Evolutionary conservation across 257 asterid genomes (phyloP), one percentile per base, ranked within the genome.

Genomic region (Solanum peruvianum): DNA sequence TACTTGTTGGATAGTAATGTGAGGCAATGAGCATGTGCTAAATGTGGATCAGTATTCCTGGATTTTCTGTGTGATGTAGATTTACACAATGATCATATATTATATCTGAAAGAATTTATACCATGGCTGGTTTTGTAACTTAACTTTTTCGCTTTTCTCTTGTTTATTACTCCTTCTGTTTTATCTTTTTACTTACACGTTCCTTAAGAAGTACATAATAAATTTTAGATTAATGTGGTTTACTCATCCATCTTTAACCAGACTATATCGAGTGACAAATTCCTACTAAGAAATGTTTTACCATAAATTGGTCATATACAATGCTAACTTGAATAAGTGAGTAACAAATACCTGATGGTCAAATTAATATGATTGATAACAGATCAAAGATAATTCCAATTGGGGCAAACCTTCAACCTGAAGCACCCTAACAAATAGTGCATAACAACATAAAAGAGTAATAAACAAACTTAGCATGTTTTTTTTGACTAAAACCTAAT

Each of bases 1-100:
- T 96, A 95, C 77, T 92, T 96, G 93, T 95, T 93, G 87, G 95
- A 98, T 90, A 31, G 33, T 31, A 14, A 37, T 73, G 52, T 73
- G 81, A 37, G 52, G 52, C 27, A 73, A 73, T 10, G 18, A 1
- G 81, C 31, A 25, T 18, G 47, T 13, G 6, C 80, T 35, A 67
- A 67, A 67, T 67, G 23, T 27, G 73, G 73, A 67, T 67, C 20
- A 8, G 33, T 67, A 27, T 1, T 11, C 21, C 4, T 67, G 11
- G 11, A 56, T 56, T 33, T 33, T 33, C 35, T 33, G 35, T 33
- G 1, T 33, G 35, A 3, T 33, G 35, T 33, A 33, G 35, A 33
- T 33, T 10, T 11, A 62, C 67, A 8, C 33, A 58, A 62, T 83
- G 70, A 2, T 64, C 44, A n/a, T 62, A 1, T 42, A 7, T 10